Percentiles rank a stretch among this genome's conserved stretches.
These are phyloP conservation scores for Poronia punctata DNA, from an alignment of 495 filamentous ascomycete species.

Conservation along the genomic window DNA sequence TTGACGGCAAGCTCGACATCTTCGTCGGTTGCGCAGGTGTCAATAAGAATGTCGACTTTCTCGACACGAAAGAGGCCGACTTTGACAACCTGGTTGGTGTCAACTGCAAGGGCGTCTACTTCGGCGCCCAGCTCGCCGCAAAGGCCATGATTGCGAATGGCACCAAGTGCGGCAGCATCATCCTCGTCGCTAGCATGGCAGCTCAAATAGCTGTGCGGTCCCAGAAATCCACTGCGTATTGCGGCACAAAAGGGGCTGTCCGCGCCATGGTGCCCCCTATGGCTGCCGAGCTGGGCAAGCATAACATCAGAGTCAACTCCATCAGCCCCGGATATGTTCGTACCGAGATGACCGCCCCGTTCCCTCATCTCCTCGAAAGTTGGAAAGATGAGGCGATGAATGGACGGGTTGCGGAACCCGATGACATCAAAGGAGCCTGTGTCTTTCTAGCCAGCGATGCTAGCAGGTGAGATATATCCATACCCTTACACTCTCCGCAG, in stretches of 20 bases:
- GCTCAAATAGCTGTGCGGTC: slow-evolving; percentile 2
- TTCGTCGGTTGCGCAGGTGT: slow-evolving; percentile 22
- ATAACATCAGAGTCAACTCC: slow-evolving; percentile 56
- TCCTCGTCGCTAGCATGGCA: slow-evolving; percentile 50
- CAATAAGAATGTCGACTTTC: slow-evolving; percentile 13
- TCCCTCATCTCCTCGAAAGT: slow-evolving; percentile 3
- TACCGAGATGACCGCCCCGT: slow-evolving; percentile 8
- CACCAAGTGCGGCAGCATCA: slow-evolving; percentile 54
- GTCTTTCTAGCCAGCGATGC: slow-evolving; percentile 57
- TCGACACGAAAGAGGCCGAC: slow-evolving; percentile 13
- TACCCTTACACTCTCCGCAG: not conserved
- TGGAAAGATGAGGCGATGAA: slow-evolving; percentile 26
- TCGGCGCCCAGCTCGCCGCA: slow-evolving; percentile 42
- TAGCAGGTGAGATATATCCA: slow-evolving; percentile 47
- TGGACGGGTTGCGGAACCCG: slow-evolving; percentile 7
- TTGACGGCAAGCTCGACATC: slow-evolving; percentile 36
- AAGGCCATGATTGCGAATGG: slow-evolving; percentile 38
- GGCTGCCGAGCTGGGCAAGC: slow-evolving; percentile 63
- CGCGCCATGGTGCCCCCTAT: slow-evolving; percentile 36
- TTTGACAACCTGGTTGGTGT: slow-evolving; percentile 46
- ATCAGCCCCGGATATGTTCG: slow-evolving; percentile 16
- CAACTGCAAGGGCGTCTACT: slow-evolving; percentile 50
- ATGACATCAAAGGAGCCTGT: slow-evolving; percentile 5
- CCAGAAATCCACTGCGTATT: slow-evolving; percentile 53
- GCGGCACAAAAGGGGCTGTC: slow-evolving; percentile 55